Base-by-base conservation (phyloP, 1,284 basidiomycete species). In the Inonotus obliquus region DNA sequence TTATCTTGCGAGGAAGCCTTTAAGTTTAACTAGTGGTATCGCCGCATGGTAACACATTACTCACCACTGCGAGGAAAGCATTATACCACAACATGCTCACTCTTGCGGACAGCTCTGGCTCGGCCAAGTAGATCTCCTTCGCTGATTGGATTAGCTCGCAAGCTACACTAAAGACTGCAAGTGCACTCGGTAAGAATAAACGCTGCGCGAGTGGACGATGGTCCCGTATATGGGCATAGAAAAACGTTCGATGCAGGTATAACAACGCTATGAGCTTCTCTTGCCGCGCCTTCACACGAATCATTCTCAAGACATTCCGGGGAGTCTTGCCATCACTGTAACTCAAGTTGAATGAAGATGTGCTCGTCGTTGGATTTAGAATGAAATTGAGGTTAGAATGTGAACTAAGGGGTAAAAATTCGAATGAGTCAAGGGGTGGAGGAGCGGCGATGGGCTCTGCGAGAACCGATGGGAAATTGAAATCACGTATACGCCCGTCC, bases 41-140 rank as follows among this genome's bases (percentile, higher is more conserved):
- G 17, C 10, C 9, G 19, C 17, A 44, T 44, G 1, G 17, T 4
- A 44, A 44, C n/a, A 44, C 7, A 44, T 14, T 14, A 21, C 32
- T 54, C 25, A 61, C 60, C 38, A 44, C 60, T 39, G 35, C 54
- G 27, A 54, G 55, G 32, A 61, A 61, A 35, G 53, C 54, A 38
- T 61, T 61, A 39, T 56, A 57, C 60, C 60, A 61, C 21, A 56
- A 45, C 14, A 47, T 29, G 45, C 44, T 52, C 9, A 49, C 41
- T 48, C 54, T 32, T 21, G 44, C 41, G n/a, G 41, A 17, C 32
- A 60, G n/a, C 32, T 60, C 59, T 19, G 59, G 52, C 29, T 53
- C 59, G 11, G 25, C 44, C 41, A 23, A 53, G 25, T 49, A 61
- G 4, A 61, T 19, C 2, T 61, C 48, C 25, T 48, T 52, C 14